These are phyloP conservation scores for Saccharum spontaneum DNA, from an alignment of 176 grass and related monocot species.

Conservation along the genomic window DNA sequence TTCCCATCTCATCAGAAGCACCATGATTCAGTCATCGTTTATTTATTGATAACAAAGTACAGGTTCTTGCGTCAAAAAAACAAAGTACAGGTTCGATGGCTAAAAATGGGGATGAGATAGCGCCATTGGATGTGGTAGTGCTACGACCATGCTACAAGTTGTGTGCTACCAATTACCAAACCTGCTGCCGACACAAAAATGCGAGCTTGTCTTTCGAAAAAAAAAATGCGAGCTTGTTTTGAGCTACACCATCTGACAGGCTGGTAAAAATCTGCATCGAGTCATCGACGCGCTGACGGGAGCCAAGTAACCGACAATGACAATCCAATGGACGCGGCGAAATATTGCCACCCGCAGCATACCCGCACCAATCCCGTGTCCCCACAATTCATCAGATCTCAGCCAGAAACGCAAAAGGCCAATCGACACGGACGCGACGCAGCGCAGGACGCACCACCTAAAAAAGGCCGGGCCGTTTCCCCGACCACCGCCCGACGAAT, in stretches of 20 bases:
- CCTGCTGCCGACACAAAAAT: background rate
- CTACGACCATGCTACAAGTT: background rate
- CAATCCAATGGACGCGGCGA: background rate
- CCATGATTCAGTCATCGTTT: background rate
- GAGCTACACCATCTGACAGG: background rate
- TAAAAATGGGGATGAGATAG: background rate
- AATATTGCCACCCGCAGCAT: background rate
- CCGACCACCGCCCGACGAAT: constrained; percentile 34
- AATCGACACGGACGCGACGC: constrained; percentile 5
- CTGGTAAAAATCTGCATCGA: too few species aligned
- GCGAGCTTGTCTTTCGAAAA: too few species aligned
- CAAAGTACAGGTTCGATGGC: background rate
- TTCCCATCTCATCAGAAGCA: background rate
- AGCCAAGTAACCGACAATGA: background rate
- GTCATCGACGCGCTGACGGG: background rate
- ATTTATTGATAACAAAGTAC: background rate
- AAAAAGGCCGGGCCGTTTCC: background rate
- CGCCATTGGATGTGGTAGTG: background rate
- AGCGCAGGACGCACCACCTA: background rate
- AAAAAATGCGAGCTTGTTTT: background rate
- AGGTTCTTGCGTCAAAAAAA: too few species aligned
- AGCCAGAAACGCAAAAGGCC: constrained; percentile 21
- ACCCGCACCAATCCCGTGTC: constrained; percentile 1
- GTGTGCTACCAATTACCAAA: background rate
- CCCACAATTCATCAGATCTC: constrained; percentile 8